Base-by-base conservation (phyloP, 1,139 yeast species). In the Blastobotrys buckinghamii region DNA sequence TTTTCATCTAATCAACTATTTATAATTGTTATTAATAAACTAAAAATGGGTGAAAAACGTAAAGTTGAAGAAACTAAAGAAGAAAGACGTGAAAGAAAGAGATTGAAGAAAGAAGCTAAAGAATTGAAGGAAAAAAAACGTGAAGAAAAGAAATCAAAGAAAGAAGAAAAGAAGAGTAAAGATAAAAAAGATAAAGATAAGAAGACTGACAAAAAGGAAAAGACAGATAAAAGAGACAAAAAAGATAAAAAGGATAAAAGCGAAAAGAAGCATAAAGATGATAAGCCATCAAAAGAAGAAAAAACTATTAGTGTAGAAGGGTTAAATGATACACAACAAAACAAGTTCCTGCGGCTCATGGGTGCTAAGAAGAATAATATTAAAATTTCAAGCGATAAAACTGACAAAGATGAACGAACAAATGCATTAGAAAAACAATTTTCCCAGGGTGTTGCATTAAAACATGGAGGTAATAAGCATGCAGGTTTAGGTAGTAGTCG, bases 271-370 rank as follows among this genome's bases (percentile, higher is more conserved):
- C 22, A 39, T 44, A n/a, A 26, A 37, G 16, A 41, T 38, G 39
- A 39, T 50, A 33, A 40, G 52, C 45, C 15, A 41, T n/a, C 42
- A 47, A 37, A 33, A 47, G 35, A 41, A 45, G 37, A 45, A 39
- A 24, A 45, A 47, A 44, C 27, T 13, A 49, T 59, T 13, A 50
- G 59, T 2, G 60, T 59, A 8, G 55, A 53, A 9, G 60, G 60
- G 9, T 49, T 59, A 33, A 58, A 57, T 19, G 37, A 49, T n/a
- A 47, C 49, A 22, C 56, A 57, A 32, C 61, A 57, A 38, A 48
- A 52, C 50, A 59, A 59, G 48, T 59, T 57, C 45, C 50, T 59
- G 16, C 55, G 62, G 20, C 45, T 59, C 38, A 59, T 59, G 62
- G 62, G 62, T 4, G 62, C 56, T 4, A 51, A 49, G 24, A 58